These are phyloP conservation scores for Schoenoplectus triqueter DNA, from an alignment of 202 grass and related monocot species.

Conservation along the genomic window DNA sequence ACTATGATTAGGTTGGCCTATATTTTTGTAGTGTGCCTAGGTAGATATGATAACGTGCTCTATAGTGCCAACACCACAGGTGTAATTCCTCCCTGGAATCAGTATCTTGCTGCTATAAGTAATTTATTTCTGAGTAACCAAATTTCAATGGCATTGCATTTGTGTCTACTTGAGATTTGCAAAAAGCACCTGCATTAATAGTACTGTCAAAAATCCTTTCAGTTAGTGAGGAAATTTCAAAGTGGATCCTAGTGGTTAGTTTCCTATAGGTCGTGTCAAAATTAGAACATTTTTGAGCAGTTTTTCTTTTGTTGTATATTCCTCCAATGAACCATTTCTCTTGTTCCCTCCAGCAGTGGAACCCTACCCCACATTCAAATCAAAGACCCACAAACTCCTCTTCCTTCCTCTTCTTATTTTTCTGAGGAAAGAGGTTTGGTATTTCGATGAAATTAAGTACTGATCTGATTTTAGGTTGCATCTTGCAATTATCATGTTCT, in stretches of 20 bases:
- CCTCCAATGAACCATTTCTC: too few species aligned
- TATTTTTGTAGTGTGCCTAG: too few species aligned
- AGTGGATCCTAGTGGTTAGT: not conserved
- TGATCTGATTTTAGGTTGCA: not conserved
- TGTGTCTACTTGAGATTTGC: not conserved
- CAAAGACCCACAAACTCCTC: too few species aligned
- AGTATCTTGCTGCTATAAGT: not conserved
- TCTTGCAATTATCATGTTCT: not conserved
- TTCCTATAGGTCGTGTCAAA: too few species aligned
- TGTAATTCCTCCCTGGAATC: not conserved
- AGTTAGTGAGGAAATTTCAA: not conserved
- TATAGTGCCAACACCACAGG: not conserved
- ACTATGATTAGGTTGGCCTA: not conserved
- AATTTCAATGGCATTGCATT: not conserved
- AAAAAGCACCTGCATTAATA: not conserved
- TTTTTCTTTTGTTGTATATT: too few species aligned
- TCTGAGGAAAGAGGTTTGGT: too few species aligned
- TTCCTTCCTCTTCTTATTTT: too few species aligned
- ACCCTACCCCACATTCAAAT: too few species aligned
- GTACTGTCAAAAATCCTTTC: too few species aligned
- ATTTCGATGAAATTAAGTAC: too few species aligned
- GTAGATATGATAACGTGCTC: not conserved
- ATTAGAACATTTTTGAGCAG: too few species aligned
- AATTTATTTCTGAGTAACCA: conserved; percentile 1
- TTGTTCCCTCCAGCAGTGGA: too few species aligned